Evolutionary conservation across 345 rosid species (phyloP), one percentile per base, ranked within the genome.

Genomic region (Eucalyptus brandiana): DNA sequence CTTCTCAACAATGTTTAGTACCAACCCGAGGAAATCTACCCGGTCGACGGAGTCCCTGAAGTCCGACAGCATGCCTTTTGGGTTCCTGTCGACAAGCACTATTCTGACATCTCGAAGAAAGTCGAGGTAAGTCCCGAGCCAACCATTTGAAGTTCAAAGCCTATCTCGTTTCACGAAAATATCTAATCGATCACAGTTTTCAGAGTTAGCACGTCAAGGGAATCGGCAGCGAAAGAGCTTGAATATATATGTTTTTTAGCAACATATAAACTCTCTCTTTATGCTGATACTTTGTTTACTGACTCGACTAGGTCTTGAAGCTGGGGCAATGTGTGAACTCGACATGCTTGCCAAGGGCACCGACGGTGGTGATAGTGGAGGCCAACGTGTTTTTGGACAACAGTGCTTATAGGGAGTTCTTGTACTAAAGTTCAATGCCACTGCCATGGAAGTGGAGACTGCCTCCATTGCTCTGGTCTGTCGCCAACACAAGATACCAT

Each of bases 391-490:
- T 90, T 44, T 86, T 95, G 11, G 97, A 97, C 94, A 97, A 96
- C 87, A 88, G 93, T 8, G 96, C 96, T 81, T 96, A 94, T 34
- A 40, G 97, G 17, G 91, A 91, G 16, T 95, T 95, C 88, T 62
- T 97, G 53, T 50, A 91, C 91, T 86, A 44, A 95, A 93, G 88
- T 96, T 95, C 93, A 95, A 95, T 51, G 94, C 91, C 44, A 94
- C 96, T 5, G 93, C 98, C 28, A 49, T 95, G 7, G 98, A 97
- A 89, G 95, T 95, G 97, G 99, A 97, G 88, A 96, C 92, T 19
- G 97, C 97, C 28, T 96, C 97, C 15, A n/a, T 96, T 19, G 98
- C 97, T 48, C 91, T 96, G 18, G 88, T 94, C 54, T 94, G 94
- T 67, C 90, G 86, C 89, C 96, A 96, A 88, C 96, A 94, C 89